Evolutionary conservation across 2,329 filamentous ascomycete species (phyloP).

Genomic region (Alternaria metachromatica): DNA sequence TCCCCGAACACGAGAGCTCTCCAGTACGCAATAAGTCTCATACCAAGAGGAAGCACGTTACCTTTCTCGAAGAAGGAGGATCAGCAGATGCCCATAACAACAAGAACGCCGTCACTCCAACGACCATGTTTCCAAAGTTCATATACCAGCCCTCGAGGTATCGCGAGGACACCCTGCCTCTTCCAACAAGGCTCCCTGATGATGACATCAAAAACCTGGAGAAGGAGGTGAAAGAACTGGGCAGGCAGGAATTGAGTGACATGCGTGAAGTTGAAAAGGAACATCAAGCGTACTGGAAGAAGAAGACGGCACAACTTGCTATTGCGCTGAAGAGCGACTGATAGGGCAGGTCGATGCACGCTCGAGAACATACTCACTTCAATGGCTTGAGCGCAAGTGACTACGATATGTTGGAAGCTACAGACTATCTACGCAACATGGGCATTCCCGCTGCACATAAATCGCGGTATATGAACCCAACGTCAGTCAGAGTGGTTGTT

Average conservation of each 20-base stretch:
- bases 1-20: slow-evolving; percentile 20
- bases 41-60: slow-evolving; percentile 30
- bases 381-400: background rate
- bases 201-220: slow-evolving; percentile 24
- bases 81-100: background rate
- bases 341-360: background rate
- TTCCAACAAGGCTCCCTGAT: slow-evolving; percentile 15
- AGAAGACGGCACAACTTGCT: slow-evolving; percentile 30
- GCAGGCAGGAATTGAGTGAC: slow-evolving; percentile 25
- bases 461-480: too few relatives aligned
- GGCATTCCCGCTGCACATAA: too few relatives aligned
- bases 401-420: background rate
- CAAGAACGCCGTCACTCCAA: background rate
- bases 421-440: background rate
- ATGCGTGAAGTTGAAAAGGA: slow-evolving; percentile 30
- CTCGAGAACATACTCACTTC: background rate
- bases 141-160: slow-evolving; percentile 21
- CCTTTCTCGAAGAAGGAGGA: slow-evolving; percentile 20
- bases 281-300: slow-evolving; percentile 31
- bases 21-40: background rate
- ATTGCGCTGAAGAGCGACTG: slow-evolving; percentile 22
- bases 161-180: slow-evolving; percentile 5
- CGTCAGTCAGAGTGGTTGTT: too few relatives aligned
- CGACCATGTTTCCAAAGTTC: slow-evolving; percentile 23
- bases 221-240: slow-evolving; percentile 23